Evolutionary conservation across 371 early-diverging fungal genomes (phyloP).

Genomic region (Zopfochytrium polystomum): DNA sequence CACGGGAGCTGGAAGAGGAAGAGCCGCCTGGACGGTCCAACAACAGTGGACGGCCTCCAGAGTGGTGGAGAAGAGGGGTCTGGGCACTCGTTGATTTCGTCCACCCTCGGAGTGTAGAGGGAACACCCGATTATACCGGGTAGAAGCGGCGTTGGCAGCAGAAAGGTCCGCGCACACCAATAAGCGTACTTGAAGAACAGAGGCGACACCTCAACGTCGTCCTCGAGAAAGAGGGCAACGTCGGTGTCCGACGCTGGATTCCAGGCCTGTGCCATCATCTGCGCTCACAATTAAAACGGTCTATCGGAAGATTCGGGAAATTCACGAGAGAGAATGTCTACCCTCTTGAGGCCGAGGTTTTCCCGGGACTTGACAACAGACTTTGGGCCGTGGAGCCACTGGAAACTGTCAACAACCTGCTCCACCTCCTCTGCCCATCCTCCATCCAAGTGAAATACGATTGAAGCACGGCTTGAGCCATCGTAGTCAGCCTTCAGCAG

Average conservation of each 20-base stretch:
- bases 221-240: conserved; percentile 34
- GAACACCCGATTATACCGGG: conserved; percentile 24
- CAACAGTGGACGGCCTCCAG: conserved; percentile 18
- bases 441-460: conserved; percentile 31
- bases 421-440: conserved; percentile 8
- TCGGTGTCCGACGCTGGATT: neutral
- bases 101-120: conserved; percentile 33
- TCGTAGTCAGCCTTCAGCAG: conserved; percentile 27
- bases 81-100: conserved; percentile 23
- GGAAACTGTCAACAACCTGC: conserved; percentile 15
- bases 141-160: neutral
- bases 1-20: conserved; percentile 37
- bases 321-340: neutral
- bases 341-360: conserved; percentile 12
- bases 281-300: neutral
- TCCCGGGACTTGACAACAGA: neutral
- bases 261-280: conserved; percentile 29
- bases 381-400: conserved; percentile 26
- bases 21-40: neutral
- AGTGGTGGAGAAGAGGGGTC: conserved; percentile 32
- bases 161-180: conserved; percentile 16
- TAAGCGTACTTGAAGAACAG: conserved; percentile 27
- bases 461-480: conserved; percentile 2
- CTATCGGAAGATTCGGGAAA: no score
- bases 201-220: conserved; percentile 33